phyloP scores from a whole-genome alignment of 208 protist species.

The Leishmania mexicana region DNA sequence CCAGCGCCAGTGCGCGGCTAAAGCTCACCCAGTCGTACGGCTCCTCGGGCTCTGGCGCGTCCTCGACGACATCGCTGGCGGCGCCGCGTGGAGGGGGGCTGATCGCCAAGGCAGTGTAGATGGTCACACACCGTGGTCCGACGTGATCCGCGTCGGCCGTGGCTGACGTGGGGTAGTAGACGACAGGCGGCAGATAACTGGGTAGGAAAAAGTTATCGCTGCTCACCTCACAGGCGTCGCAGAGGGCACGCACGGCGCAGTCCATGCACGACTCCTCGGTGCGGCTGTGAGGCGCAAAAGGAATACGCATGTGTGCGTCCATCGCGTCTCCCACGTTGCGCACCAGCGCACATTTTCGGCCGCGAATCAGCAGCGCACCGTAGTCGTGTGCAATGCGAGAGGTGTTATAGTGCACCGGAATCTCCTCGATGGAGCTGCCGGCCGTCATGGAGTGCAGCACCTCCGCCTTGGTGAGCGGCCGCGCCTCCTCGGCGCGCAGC shows the following conservation, averaged over 20 bases:
- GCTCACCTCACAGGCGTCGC: slow-evolving; percentile 80
- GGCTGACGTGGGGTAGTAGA: slow-evolving; percentile 42
- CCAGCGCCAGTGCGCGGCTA: slow-evolving; percentile 36
- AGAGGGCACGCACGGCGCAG: slow-evolving; percentile 73
- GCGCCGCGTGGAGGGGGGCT: slow-evolving; percentile 54
- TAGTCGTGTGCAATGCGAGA: slow-evolving; percentile 62
- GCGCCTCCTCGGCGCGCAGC: slow-evolving; percentile 44
- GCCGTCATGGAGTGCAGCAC: slow-evolving; percentile 66
- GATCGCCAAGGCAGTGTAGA: slow-evolving; percentile 71
- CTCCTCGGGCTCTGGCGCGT: slow-evolving; percentile 55
- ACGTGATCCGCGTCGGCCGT: neutral
- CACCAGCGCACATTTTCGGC: slow-evolving; percentile 84
- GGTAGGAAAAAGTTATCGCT: slow-evolving; percentile 84
- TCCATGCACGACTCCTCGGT: slow-evolving; percentile 51
- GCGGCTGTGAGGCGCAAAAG: slow-evolving; percentile 38
- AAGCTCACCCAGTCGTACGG: slow-evolving; percentile 86
- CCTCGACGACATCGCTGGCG: slow-evolving; percentile 60
- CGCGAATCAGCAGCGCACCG: slow-evolving; percentile 77
- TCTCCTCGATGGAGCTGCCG: slow-evolving; percentile 44
- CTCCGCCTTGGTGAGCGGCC: slow-evolving; percentile 55
- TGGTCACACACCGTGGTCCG: slow-evolving; percentile 39
- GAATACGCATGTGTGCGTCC: slow-evolving; percentile 38
- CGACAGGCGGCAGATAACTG: slow-evolving; percentile 61
- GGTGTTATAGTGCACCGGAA: slow-evolving; percentile 57
- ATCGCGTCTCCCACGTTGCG: slow-evolving; percentile 18